A percentile compares a stretch with the other conserved stretches of the same genome.
Conservation (phyloP, 1,139 yeast species). For the Wickerhamomyces sp. region DNA sequence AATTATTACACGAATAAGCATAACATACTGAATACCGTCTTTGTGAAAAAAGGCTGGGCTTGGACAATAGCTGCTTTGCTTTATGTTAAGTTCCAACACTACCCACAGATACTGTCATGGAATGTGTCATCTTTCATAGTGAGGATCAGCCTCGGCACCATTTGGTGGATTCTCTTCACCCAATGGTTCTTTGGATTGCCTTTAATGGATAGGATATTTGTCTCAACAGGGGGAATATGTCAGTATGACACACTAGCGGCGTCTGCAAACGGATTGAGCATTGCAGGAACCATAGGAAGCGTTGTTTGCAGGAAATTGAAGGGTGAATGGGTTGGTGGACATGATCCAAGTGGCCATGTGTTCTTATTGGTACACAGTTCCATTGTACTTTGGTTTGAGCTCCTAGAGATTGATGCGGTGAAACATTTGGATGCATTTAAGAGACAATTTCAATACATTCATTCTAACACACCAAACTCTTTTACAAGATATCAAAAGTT, state of each 20-base stretch:
- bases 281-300: constrained; percentile 28
- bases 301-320: constrained; percentile 54
- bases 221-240: constrained; percentile 82
- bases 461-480: not conserved
- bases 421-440: constrained; percentile 8
- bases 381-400: constrained; percentile 65
- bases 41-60: constrained; percentile 90
- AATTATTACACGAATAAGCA: constrained; percentile 25
- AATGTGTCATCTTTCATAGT: constrained; percentile 13
- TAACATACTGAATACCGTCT: constrained; percentile 54
- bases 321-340: constrained; percentile 89
- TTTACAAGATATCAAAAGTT: not conserved
- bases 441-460: constrained; percentile 5
- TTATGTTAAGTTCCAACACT: constrained; percentile 10
- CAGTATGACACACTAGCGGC: constrained; percentile 13
- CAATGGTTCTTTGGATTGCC: constrained; percentile 91
- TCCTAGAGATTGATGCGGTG: constrained; percentile 25
- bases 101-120: constrained; percentile 2
- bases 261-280: constrained; percentile 5
- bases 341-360: constrained; percentile 94
- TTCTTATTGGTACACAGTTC: constrained; percentile 74
- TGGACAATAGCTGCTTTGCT: constrained; percentile 63
- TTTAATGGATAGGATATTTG: constrained; percentile 80
- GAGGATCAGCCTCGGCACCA: constrained; percentile 49
- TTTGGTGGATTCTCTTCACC: constrained; percentile 80